Percentiles rank a stretch among this genome's conserved stretches.
Conservation (phyloP, 495 filamentous ascomycete genomes). For the Aspergillus ellipticus region DNA sequence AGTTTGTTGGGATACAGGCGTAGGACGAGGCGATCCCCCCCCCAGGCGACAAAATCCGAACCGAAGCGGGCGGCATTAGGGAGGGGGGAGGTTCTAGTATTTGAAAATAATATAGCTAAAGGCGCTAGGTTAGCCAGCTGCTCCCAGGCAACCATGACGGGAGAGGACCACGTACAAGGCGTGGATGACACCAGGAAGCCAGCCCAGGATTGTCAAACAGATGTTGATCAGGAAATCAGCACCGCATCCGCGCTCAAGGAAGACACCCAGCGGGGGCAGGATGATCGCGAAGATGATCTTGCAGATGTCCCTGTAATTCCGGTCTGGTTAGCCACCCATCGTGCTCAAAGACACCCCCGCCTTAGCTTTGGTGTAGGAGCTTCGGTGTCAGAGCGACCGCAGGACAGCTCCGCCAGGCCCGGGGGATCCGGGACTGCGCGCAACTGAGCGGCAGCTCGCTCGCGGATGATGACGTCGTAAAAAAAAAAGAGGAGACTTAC, state of each 20-base stretch:
- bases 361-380: background rate
- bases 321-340: conserved; percentile 1
- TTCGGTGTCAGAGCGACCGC: background rate
- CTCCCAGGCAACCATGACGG: conserved; percentile 1
- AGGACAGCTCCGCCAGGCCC: background rate
- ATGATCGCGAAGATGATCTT: conserved; percentile 88
- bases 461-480: background rate
- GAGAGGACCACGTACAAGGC: conserved; percentile 54
- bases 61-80: conserved; percentile 4
- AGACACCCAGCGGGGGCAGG: conserved; percentile 86
- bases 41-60: background rate
- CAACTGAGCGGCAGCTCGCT: background rate
- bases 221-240: conserved; percentile 85
- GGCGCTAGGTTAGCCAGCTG: conserved; percentile 14
- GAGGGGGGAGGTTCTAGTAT: conserved; percentile 33
- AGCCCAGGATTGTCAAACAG: conserved; percentile 77
- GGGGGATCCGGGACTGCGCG: background rate
- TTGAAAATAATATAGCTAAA: conserved; percentile 56
- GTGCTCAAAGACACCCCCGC: background rate
- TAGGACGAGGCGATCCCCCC: conserved; percentile 4
- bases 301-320: conserved; percentile 68
- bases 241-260: conserved; percentile 82
- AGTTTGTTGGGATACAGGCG: conserved; percentile 2
- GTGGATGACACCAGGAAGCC: conserved; percentile 73
- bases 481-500: conserved; percentile 37